These are phyloP conservation scores for Pleurotus citrinopileatus DNA, from an alignment of 768 basidiomycete species.

Conservation along the genomic window DNA sequence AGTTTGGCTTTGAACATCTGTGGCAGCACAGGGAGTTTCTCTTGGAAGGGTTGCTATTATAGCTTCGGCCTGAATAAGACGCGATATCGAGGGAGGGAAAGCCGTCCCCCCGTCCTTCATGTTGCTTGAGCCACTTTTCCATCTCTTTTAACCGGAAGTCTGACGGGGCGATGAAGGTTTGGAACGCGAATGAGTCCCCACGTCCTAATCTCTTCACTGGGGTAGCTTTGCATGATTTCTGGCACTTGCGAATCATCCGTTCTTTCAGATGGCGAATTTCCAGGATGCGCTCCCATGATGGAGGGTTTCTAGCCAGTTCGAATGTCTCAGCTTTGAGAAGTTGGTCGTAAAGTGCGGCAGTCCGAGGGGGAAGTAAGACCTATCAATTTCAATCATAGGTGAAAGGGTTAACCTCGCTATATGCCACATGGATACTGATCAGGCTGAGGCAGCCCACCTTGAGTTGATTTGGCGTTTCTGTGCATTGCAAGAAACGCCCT, in stretches of 20 bases:
- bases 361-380: conserved; percentile 69
- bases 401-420: not conserved
- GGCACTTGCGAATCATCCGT: conserved; percentile 79
- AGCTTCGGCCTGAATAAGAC: conserved; percentile 2
- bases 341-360: conserved; percentile 62
- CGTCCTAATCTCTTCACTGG: conserved; percentile 33
- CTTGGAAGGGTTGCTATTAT: not conserved
- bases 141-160: conserved; percentile 79
- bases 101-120: conserved; percentile 27
- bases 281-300: conserved; percentile 68
- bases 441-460: conserved; percentile 38
- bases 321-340: conserved; percentile 58
- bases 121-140: conserved; percentile 72
- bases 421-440: conserved; percentile 7
- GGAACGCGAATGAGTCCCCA: conserved; percentile 48
- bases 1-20: conserved; percentile 18
- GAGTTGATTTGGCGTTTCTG: conserved; percentile 73
- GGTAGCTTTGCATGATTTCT: conserved; percentile 51
- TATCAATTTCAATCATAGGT: too few species aligned
- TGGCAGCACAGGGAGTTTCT: conserved; percentile 20
- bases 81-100: conserved; percentile 10
- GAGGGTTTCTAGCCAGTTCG: conserved; percentile 58
- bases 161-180: conserved; percentile 62
- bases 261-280: conserved; percentile 79
- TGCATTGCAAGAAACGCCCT: conserved; percentile 64